Evolutionary conservation across 495 filamentous ascomycete genomes (phyloP), one percentile per base, ranked within the genome.

Genomic region (Hypoxylon fuscum): DNA sequence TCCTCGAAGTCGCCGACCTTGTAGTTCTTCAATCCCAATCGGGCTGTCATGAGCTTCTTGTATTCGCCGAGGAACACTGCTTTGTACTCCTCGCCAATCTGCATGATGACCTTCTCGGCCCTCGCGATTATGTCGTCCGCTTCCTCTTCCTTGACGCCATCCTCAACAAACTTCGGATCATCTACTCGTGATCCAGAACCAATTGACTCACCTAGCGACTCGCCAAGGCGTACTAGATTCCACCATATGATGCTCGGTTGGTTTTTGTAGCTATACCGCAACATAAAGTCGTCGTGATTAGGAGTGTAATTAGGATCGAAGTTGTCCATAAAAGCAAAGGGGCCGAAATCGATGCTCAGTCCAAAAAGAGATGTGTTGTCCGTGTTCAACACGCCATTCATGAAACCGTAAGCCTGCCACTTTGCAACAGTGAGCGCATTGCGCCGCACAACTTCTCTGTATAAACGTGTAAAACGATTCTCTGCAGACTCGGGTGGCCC

Each of bases 371-470:
- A 96, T 0, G 94, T 98, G 71, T 98, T 98, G 71, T 98, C 95
- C 0, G 95, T 97, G 68, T 68, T 94, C 27, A 98, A 79, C 17
- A 98, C 95, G 14, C 95, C 95, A 69, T 98, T 98, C 83, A 94
- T 97, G 76, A 98, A 98, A 10, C 90, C 95, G 75, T 96, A 97
- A 17, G 91, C 91, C 75, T 98, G 95, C 95, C 95, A 98, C 52
- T 87, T 85, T 9, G 95, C 95, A 1, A 97, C 93, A 0, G 90
- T 96, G 35, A 85, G 81, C 0, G 95, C 95, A 68, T 97, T 98
- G 41, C 90, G 84, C 1, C 90, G 87, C 12, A 86, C 86, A 45
- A 98, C 89, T 65, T 96, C 93, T 45, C 95, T 85, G 73, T 96
- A 98, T 7, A 98, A 81, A 9, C 92, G 82, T 3, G 88, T 81